Base-by-base conservation (phyloP, 1,139 yeast species). In the Candida tunisiensis region DNA sequence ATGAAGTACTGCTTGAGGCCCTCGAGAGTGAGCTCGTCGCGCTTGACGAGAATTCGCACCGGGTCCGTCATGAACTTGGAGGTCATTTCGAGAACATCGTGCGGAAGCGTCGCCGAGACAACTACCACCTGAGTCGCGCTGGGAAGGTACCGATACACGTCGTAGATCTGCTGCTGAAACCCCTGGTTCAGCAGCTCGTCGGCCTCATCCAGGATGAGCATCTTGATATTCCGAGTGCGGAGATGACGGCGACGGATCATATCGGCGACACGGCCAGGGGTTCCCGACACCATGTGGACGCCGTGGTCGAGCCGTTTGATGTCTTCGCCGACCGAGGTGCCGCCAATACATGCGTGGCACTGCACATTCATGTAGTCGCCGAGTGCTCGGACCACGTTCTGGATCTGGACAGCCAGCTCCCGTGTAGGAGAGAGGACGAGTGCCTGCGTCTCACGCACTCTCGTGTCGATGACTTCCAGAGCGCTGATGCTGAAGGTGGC, bases 401-500 rank as follows among this genome's bases (percentile, higher is more conserved):
- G 82, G 42, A 83, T 85, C 50, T 88, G 98, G 4, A 66, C 64
- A 1, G 96, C 96, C 40, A 88, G 60, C 50, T 88, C 98, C 58
- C 98, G 66, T 2, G 96, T 88, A n/a, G 98, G 96, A 5, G 94
- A 80, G 27, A 88, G 58, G 8, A 88, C 77, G 27, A 88, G 59
- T 5, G 93, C 93, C 52, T 79, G 93, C 25, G 74, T 63, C 25
- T 39, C 39, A 8, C 24, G 31, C 12, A 23, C 12, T 34, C 62
- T 66, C 16, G 77, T 50, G 37, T 83, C 93, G 13, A 82, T 61
- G 12, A 65, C 82, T 49, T 85, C 83, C 30, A 88, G 58, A 74
- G 80, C 75, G 8, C 94, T 93, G 31, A 88, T 82, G 10, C 93
- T 67, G 49, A 88, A 88, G 0, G 98, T 88, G 13, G 96, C 98